Evolutionary conservation across 2,329 filamentous ascomycete species (phyloP).

Genomic region (Ascosphaera aggregata): DNA sequence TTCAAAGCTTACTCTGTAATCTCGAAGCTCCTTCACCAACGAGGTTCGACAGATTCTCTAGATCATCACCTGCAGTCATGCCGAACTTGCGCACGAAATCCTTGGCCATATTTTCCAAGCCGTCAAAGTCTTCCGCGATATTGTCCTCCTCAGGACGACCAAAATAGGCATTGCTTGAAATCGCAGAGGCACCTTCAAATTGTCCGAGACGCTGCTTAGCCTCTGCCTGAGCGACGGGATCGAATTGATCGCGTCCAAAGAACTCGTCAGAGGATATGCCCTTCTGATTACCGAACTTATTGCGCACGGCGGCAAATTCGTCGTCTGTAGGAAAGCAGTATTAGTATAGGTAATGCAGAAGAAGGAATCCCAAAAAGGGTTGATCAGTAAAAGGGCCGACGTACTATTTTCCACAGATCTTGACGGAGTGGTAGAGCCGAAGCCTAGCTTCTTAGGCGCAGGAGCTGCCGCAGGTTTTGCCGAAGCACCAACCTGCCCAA

Average conservation of each 20-base stretch:
- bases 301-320: conserved; percentile 57
- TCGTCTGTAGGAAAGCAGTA: conserved; percentile 29
- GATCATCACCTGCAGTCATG: conserved; percentile 81
- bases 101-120: conserved; percentile 70
- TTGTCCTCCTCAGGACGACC: conserved; percentile 71
- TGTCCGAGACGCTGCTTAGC: conserved; percentile 72
- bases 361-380: too few relatives aligned
- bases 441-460: conserved; percentile 58
- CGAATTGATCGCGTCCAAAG: conserved; percentile 76
- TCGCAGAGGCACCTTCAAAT: conserved; percentile 78
- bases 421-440: conserved; percentile 60
- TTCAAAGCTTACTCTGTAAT: conserved; percentile 52
- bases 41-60: conserved; percentile 68
- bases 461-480: conserved; percentile 30
- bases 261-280: conserved; percentile 96
- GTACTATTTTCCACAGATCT: conserved; percentile 47
- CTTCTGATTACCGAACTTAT: conserved; percentile 82
- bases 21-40: conserved; percentile 67
- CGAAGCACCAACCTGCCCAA: conserved; percentile 60
- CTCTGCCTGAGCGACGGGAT: conserved; percentile 57
- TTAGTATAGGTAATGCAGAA: conserved; percentile 3
- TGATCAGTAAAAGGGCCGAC: conserved; percentile 7
- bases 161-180: conserved; percentile 96
- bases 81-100: conserved; percentile 92
- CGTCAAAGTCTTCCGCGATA: conserved; percentile 35